These are phyloP conservation scores for Capsaspora owczarzaki DNA, from an alignment of 78 protist species.

Conservation along the genomic window DNA sequence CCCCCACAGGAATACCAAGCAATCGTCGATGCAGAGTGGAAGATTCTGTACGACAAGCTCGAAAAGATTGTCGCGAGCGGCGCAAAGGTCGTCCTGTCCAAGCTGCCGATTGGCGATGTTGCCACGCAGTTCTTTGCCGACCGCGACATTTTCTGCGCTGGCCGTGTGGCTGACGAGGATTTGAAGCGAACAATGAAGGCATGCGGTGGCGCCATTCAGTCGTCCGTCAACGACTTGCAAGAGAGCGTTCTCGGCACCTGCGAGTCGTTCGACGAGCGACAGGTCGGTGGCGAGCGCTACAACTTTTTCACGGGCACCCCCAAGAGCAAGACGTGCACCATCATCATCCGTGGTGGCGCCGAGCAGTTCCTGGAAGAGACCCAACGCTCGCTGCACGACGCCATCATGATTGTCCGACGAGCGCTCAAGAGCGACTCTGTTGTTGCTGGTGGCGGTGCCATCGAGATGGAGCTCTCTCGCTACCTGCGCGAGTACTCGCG, in stretches of 20 bases:
- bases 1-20: slow-evolving; percentile 80
- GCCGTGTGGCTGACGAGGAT: slow-evolving; percentile 96
- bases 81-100: slow-evolving; percentile 93
- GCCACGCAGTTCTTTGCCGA: slow-evolving; percentile 99
- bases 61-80: slow-evolving; percentile 85
- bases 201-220: slow-evolving; percentile 78
- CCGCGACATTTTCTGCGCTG: slow-evolving; percentile 98
- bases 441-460: slow-evolving; percentile 99
- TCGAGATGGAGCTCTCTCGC: slow-evolving; percentile 74
- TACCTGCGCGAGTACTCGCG: slow-evolving; percentile 72
- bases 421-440: slow-evolving; percentile 78
- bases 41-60: slow-evolving; percentile 94
- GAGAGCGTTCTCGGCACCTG: slow-evolving; percentile 84
- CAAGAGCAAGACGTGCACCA: slow-evolving; percentile 76
- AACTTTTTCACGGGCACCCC: slow-evolving; percentile 92
- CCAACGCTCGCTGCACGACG: slow-evolving; percentile 98
- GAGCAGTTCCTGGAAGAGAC: slow-evolving; percentile 95
- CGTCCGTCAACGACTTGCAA: slow-evolving; percentile 73
- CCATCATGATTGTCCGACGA: slow-evolving; percentile 90
- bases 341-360: slow-evolving; percentile 98
- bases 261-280: slow-evolving; percentile 94
- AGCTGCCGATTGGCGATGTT: slow-evolving; percentile 98
- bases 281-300: slow-evolving; percentile 84
- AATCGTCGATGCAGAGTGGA: slow-evolving; percentile 97
- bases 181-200: slow-evolving; percentile 77